Conservation (phyloP, 2,329 filamentous ascomycete species). For the Penicillium sp. region DNA sequence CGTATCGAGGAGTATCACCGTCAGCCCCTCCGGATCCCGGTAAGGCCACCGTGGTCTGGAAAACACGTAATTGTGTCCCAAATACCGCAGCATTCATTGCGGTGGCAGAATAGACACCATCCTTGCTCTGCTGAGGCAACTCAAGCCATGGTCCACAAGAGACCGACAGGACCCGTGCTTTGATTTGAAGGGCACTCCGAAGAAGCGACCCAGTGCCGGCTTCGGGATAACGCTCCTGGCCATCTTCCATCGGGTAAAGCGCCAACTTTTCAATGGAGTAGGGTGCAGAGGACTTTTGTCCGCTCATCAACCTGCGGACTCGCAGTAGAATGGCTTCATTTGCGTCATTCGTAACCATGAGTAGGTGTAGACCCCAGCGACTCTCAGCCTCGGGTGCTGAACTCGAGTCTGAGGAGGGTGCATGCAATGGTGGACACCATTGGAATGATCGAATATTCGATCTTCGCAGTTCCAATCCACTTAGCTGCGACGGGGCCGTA, state of each 20-base stretch:
- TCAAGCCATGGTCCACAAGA: slow-evolving; percentile 39
- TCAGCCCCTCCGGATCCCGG: slow-evolving; percentile 3
- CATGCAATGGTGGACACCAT: slow-evolving; percentile 41
- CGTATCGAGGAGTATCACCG: slow-evolving; percentile 4
- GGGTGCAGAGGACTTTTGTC: slow-evolving; percentile 2
- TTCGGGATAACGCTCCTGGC: slow-evolving; percentile 14
- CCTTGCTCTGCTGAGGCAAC: not conserved
- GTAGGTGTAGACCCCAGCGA: slow-evolving; percentile 40
- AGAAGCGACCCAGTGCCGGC: slow-evolving; percentile 34
- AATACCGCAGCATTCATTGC: slow-evolving; percentile 33
- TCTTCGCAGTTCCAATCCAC: slow-evolving; percentile 30
- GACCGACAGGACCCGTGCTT: slow-evolving; percentile 30
- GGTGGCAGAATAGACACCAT: slow-evolving; percentile 17
- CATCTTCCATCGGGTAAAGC: slow-evolving; percentile 21
- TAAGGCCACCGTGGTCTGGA: slow-evolving; percentile 27
- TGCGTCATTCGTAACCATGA: slow-evolving; percentile 43
- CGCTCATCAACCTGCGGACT: slow-evolving; percentile 20
- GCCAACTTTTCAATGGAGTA: slow-evolving; percentile 33
- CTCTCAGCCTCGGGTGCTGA: slow-evolving; percentile 19
- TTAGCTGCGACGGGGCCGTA: slow-evolving; percentile 21
- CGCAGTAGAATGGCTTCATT: slow-evolving; percentile 40
- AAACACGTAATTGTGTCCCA: slow-evolving; percentile 31
- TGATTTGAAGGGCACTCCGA: slow-evolving; percentile 28
- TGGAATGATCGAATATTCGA: slow-evolving; percentile 44
- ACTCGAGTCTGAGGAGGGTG: slow-evolving; percentile 4